Conservation (phyloP, 305 asterid species). For the Euphrasia arctica region DNA sequence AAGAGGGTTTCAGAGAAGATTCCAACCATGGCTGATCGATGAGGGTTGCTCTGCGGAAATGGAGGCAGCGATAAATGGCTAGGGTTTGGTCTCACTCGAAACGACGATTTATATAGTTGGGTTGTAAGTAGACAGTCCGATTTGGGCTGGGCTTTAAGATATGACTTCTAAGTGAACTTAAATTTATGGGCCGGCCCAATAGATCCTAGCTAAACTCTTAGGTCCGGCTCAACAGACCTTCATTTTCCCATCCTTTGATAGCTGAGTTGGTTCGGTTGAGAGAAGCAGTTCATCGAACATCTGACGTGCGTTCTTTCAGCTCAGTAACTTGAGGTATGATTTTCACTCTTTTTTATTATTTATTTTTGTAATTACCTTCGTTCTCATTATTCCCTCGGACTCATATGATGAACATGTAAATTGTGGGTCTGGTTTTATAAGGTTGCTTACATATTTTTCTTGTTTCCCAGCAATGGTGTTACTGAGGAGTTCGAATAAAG, state of each 20-base stretch:
- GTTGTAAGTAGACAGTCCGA: background rate
- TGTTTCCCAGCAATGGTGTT: constrained; percentile 38
- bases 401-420: background rate
- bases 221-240: too few species aligned
- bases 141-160: too few species aligned
- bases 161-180: too few species aligned
- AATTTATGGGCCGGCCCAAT: too few species aligned
- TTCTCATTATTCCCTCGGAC: background rate
- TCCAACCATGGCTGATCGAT: constrained; percentile 28
- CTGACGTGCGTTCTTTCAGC: too few species aligned
- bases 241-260: too few species aligned
- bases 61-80: constrained; percentile 24
- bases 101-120: constrained; percentile 19
- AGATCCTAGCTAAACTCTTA: too few species aligned
- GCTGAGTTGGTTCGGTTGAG: too few species aligned
- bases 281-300: too few species aligned
- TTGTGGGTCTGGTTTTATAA: background rate
- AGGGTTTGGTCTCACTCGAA: background rate
- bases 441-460: constrained; percentile 1
- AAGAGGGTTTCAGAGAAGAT: too few species aligned
- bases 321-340: background rate
- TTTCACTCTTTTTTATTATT: background rate
- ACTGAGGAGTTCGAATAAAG: constrained; percentile 33
- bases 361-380: background rate
- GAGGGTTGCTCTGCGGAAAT: constrained; percentile 17